Base-by-base conservation (phyloP, 106 monocot genomes). In the Phalaenopsis equestris region DNA sequence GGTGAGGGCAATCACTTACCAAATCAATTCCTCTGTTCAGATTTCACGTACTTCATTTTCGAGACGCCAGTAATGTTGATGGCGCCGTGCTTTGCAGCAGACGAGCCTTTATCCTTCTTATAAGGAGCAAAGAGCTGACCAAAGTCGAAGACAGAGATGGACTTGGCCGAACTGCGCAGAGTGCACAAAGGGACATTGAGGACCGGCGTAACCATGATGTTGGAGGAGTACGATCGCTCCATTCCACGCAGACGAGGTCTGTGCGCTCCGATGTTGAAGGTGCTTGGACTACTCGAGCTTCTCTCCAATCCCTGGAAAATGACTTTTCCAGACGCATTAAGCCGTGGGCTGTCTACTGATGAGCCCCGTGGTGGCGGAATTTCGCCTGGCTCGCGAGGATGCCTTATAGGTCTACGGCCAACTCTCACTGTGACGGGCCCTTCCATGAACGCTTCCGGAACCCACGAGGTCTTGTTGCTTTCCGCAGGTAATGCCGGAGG, bases 281-380 rank as follows among this genome's bases (percentile, higher is more conserved):
- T 86, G 67, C 86, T 80, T 2, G 91, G 91, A 58, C 88, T 85
- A 85, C 92, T 92, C 5, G 89, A 85, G 82, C 92, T 89, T 46
- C 89, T 68, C 68, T 81, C 89, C 56, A 89, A 78, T 12, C 92
- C 83, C n/a, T 84, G 84, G 78, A 92, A 92, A 56, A 89, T 83
- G 17, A 92, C 80, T 78, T 84, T 87, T 3, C 92, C 89, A 24
- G 87, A 89, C 41, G 89, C 80, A 75, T 87, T 92, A 82, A 92
- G 84, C 21, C 92, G 82, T 55, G 87, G 92, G 41, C 87, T 87
- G 21, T 89, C 92, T 21, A 84, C 81, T 14, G 80, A 78, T 47
- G 72, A 72, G 8, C 55, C 80, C 79, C 45, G 43, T 1, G 41
- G 74, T 5, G 74, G 43, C 4, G 74, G 74, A 18, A 17, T 6